A percentile compares a stretch with the other conserved stretches of the same genome.
phyloP scores from a whole-genome alignment of 192 early-diverging fungal species.

The Coemansia sp. region DNA sequence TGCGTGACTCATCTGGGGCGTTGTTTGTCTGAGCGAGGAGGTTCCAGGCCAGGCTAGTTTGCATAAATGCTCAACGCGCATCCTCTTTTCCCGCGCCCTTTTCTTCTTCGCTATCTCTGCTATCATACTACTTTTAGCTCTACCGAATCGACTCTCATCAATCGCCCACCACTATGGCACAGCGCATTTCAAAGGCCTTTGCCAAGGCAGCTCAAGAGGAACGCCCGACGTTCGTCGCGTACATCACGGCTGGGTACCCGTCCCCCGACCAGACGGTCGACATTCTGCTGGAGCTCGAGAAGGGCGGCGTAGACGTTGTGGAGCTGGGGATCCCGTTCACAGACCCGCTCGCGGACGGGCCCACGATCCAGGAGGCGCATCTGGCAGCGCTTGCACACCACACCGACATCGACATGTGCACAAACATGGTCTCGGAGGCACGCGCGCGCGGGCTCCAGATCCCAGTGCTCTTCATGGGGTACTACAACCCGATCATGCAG shows the following conservation, averaged over 20 bases:
- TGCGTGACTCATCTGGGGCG: background rate
- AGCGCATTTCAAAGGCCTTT: conserved; percentile 45
- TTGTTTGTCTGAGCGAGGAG: background rate
- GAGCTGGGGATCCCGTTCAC: conserved; percentile 98
- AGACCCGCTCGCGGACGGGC: conserved; percentile 97
- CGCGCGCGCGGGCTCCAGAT: conserved; percentile 80
- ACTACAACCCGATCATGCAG: conserved; percentile 96
- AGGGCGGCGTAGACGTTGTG: conserved; percentile 93
- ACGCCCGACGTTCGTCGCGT: conserved; percentile 89
- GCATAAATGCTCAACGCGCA: background rate
- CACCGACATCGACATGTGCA: conserved; percentile 79
- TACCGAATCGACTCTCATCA: background rate
- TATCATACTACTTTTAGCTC: background rate
- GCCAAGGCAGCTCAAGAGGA: conserved; percentile 35
- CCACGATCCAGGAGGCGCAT: conserved; percentile 90
- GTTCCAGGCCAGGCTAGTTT: background rate
- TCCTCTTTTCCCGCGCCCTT: too few species aligned
- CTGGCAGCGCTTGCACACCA: conserved; percentile 80
- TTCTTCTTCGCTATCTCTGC: background rate
- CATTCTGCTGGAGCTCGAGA: conserved; percentile 83
- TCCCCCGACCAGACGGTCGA: conserved; percentile 78
- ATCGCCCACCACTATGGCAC: conserved; percentile 20
- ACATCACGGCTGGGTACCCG: conserved; percentile 94
- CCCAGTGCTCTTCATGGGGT: conserved; percentile 98
- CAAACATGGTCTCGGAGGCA: conserved; percentile 80